Evolutionary conservation across 2,329 filamentous ascomycete genomes (phyloP), one percentile per base, ranked within the genome.

Genomic region (Bisporella sp.): DNA sequence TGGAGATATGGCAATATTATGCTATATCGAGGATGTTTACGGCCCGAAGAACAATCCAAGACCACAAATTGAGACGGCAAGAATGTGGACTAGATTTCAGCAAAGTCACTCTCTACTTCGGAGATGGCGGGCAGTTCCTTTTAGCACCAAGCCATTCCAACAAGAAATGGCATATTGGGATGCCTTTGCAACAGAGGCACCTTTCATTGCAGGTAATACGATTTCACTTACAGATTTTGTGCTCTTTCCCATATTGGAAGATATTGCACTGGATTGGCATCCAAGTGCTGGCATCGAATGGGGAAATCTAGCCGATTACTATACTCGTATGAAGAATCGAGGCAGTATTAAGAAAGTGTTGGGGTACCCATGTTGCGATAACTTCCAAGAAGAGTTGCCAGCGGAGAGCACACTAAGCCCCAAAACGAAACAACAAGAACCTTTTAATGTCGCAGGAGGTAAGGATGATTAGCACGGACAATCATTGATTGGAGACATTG

Each of bases 11-110:
- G 73, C 73, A 33, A 76, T 82, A 51, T 70, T 84, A 70, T 62
- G 79, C 7, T 84, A 88, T 52, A 69, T 87, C 1, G 78, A 87
- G 52, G 71, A 76, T 2, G 66, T 72, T 9, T 73, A 81, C 53
- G 71, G 72, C 1, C 52, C 56, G 1, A 41, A 45, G 13, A 39
- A 28, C 6, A 41, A 31, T 6, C n/a, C 43, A 5, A 53, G 32
- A 21, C 51, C 54, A 6, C 54, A 50, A 12, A 30, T 51, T 11
- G 54, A 70, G 42, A 45, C 61, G 7, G 63, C 60, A 5, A 51
- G 56, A 6, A 54, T 57, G 21, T 64, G 51, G 21, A 62, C 59
- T 3, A 58, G 62, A 1, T 51, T 63, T 8, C 56, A 62, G 28
- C 57, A 60, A 51, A 50, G 52, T 12, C 39, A 45, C 37, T 43